Conservation (phyloP, 2,329 filamentous ascomycete species). For the Ophiostoma perfectum region DNA sequence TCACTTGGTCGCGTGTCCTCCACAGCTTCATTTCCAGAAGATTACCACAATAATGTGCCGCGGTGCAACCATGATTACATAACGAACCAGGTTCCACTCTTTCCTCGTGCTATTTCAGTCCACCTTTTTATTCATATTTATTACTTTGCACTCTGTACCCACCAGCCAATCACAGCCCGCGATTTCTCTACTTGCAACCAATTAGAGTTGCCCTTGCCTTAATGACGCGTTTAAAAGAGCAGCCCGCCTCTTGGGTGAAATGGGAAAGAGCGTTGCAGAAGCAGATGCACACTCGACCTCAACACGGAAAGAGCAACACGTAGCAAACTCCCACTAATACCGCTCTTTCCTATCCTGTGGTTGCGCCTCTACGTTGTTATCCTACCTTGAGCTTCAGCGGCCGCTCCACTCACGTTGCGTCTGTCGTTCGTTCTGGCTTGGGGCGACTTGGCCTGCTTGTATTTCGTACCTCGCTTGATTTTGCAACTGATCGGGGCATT, state of each 20-base stretch:
- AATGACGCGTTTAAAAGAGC: slow-evolving; percentile 7
- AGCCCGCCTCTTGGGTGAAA: background rate
- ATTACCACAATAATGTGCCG: background rate
- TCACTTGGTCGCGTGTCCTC: slow-evolving; percentile 4
- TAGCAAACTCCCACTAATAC: background rate
- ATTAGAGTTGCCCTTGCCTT: slow-evolving; percentile 2
- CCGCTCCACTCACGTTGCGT: background rate
- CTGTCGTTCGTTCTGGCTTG: background rate
- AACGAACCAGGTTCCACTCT: background rate
- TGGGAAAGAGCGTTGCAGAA: slow-evolving; percentile 4
- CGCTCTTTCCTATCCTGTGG: background rate
- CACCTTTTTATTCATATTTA: background rate
- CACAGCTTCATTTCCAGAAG: slow-evolving; percentile 6
- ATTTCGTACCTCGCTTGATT: no score
- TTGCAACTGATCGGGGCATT: no score
- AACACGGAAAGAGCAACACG: slow-evolving; percentile 2
- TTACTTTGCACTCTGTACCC: background rate
- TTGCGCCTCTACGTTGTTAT: background rate
- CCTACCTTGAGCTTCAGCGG: background rate
- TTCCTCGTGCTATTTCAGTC: background rate
- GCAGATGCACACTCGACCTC: background rate
- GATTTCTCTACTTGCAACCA: background rate
- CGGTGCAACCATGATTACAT: background rate
- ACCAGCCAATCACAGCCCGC: background rate
- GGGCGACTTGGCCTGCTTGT: background rate